Base-by-base conservation (phyloP, 805 yeast species). In the Tetrapisispora pingtungensis region DNA sequence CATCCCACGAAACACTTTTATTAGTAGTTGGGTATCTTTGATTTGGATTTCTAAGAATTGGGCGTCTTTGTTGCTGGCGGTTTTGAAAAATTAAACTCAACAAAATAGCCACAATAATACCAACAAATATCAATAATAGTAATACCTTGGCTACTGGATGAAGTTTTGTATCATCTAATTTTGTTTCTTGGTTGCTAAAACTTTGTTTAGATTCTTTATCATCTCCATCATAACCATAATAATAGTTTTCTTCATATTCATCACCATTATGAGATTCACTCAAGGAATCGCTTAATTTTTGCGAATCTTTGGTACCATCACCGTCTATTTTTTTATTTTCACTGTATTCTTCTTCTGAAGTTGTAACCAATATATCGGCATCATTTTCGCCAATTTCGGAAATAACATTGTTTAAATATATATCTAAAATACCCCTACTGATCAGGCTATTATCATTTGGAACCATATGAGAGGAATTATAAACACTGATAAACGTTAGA, bases 401-500 rank as follows among this genome's bases (percentile, higher is more conserved):
- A 66, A 49, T 71, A 62, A 67, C 78, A 70, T 61, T 71, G 64
- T 65, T 70, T 42, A 59, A 36, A 33, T 52, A 53, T n/a, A 69
- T 59, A 43, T 86, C 88, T 34, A 88, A 65, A 48, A 89, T 64
- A 15, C 87, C 86, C 51, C 88, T 71, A 7, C 89, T 75, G 24
- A 75, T 71, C 38, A 72, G 77, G 1, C 93, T 84, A 42, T 76
- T 66, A 59, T 89, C 97, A 51, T 75, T 81, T 1, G 97, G 95
- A 22, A 88, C 93, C 97, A 93, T 90, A 59, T 93, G 97, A 3
- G 95, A 82, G 0, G 95, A 78, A 53, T 85, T 77, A 59, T 65
- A 75, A 1, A 90, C 77, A 46, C 78, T 77, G 28, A 84, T 78
- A 59, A 82, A 83, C 0, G 96, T 82, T 55, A 90, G 68, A 56